Evolutionary conservation across 768 basidiomycete species (phyloP).

Genomic region (Cyclocybe cylindracea): DNA sequence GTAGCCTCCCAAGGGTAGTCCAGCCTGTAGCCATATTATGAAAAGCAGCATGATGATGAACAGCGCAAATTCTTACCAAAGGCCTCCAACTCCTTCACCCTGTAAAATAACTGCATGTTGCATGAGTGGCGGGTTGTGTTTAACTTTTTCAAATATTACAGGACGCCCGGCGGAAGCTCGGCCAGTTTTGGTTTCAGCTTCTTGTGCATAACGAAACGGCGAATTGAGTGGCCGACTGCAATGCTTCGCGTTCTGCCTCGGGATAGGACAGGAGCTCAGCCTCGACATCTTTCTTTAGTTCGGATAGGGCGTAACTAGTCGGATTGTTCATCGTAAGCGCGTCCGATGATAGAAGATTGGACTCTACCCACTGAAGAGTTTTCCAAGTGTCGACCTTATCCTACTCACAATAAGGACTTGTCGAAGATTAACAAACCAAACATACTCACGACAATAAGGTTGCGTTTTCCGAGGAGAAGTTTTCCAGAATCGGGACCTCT

Average conservation of each 20-base stretch:
- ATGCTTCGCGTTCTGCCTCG: constrained; percentile 71
- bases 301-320: constrained; percentile 81
- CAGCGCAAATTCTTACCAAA: constrained; percentile 16
- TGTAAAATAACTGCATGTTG: constrained; percentile 9
- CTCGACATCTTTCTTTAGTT: constrained; percentile 89
- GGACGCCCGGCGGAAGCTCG: constrained; percentile 62
- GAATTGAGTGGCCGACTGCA: constrained; percentile 71
- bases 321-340: too few relatives aligned
- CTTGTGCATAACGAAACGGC: constrained; percentile 95
- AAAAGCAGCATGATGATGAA: too few relatives aligned
- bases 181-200: constrained; percentile 88
- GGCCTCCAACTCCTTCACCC: constrained; percentile 22
- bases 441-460: constrained; percentile 75
- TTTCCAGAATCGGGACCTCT: constrained; percentile 70
- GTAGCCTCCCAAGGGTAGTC: constrained; percentile 85
- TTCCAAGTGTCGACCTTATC: constrained; percentile 89
- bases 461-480: constrained; percentile 75
- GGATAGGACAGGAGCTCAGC: constrained; percentile 61
- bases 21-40: constrained; percentile 45
- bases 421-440: background rate
- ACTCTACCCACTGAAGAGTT: constrained; percentile 72
- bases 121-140: too few relatives aligned
- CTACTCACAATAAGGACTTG: constrained; percentile 32
- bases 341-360: too few relatives aligned
- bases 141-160: constrained; percentile 41